phyloP scores from a whole-genome alignment of 2,329 filamentous ascomycete species.

The Dryadomyces sulphureus region DNA sequence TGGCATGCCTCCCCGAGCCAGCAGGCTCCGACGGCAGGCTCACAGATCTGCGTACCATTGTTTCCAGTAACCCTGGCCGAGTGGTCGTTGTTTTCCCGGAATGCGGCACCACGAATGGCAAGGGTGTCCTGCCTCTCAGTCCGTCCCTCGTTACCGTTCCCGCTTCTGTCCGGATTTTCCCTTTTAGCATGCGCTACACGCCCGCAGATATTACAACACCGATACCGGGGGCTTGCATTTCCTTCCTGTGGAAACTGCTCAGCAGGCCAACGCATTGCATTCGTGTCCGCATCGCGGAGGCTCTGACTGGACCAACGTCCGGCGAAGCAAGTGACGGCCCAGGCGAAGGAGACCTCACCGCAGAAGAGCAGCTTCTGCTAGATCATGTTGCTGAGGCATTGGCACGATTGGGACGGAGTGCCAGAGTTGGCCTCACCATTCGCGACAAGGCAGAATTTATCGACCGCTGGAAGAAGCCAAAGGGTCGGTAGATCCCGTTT shows the following conservation, averaged over 20 bases:
- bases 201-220: slow-evolving; percentile 85
- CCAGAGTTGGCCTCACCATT: slow-evolving; percentile 73
- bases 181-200: slow-evolving; percentile 78
- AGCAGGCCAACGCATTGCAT: slow-evolving; percentile 79
- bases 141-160: slow-evolving; percentile 59
- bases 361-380: slow-evolving; percentile 54
- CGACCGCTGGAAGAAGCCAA: slow-evolving; percentile 40
- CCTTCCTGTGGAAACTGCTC: slow-evolving; percentile 76
- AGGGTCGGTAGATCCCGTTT: background rate
- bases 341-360: slow-evolving; percentile 14
- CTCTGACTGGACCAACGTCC: slow-evolving; percentile 25
- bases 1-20: slow-evolving; percentile 19
- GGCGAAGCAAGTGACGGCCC: background rate
- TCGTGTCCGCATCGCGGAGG: slow-evolving; percentile 76
- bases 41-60: slow-evolving; percentile 46
- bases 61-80: slow-evolving; percentile 54
- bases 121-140: slow-evolving; percentile 72
- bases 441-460: slow-evolving; percentile 75
- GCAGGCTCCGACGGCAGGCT: slow-evolving; percentile 22
- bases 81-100: slow-evolving; percentile 84
- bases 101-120: slow-evolving; percentile 85
- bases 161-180: slow-evolving; percentile 63
- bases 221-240: slow-evolving; percentile 55
- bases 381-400: slow-evolving; percentile 74
- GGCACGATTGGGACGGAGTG: slow-evolving; percentile 74